A percentile compares a stretch with the other conserved stretches of the same genome.
These are phyloP conservation scores for Tephrocybe sp. DNA, from an alignment of 768 basidiomycete species.

Conservation along the genomic window DNA sequence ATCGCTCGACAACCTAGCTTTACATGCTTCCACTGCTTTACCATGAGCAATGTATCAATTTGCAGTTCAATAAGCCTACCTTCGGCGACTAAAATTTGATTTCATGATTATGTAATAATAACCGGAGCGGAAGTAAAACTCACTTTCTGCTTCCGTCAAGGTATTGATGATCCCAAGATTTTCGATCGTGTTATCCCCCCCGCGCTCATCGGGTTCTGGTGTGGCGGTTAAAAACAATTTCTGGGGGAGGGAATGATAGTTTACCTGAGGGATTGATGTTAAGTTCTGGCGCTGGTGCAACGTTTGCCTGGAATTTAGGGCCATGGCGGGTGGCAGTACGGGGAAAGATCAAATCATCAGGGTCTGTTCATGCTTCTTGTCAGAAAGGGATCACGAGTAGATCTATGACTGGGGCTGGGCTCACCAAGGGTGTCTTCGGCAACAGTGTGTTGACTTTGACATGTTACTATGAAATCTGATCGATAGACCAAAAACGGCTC, in stretches of 20 bases:
- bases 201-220: constrained; percentile 62
- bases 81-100: constrained; percentile 45
- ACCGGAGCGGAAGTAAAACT: constrained; percentile 25
- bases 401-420: constrained; percentile 21
- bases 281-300: constrained; percentile 44
- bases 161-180: constrained; percentile 62
- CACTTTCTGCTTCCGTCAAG: constrained; percentile 68
- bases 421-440: constrained; percentile 89
- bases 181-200: constrained; percentile 71
- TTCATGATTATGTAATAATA: constrained; percentile 24
- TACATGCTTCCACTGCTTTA: constrained; percentile 65
- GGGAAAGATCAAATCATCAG: constrained; percentile 96
- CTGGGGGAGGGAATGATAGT: not conserved
- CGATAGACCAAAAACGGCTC: constrained; percentile 25
- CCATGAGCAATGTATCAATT: no score
- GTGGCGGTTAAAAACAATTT: constrained; percentile 13
- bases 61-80: constrained; percentile 39
- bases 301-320: constrained; percentile 76
- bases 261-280: constrained; percentile 40
- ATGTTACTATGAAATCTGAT: not conserved
- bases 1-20: constrained; percentile 51
- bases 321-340: constrained; percentile 90
- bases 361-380: constrained; percentile 51
- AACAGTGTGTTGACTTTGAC: constrained; percentile 75
- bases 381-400: constrained; percentile 10